Conservation (phyloP, 345 rosid species). For the Populus simonii region DNA sequence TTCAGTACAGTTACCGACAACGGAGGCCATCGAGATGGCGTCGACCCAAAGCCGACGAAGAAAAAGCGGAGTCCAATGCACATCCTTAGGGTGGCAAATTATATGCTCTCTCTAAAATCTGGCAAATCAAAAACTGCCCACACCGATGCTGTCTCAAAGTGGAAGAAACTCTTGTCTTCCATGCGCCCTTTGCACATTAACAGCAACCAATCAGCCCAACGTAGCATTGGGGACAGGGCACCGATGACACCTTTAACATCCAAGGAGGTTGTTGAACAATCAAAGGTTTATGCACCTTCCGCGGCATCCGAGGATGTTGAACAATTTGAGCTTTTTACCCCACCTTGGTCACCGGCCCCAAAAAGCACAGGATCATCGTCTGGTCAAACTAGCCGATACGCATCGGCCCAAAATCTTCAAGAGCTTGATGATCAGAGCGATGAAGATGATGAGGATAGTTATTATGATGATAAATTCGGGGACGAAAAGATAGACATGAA, state of each 20-base stretch:
- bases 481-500: conserved; percentile 25
- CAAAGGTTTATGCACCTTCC: no score
- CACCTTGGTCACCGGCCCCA: conserved; percentile 14
- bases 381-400: conserved; percentile 13
- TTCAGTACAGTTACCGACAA: conserved; percentile 8
- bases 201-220: background rate
- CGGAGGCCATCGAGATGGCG: background rate
- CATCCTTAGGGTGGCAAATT: conserved; percentile 44
- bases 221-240: background rate
- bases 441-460: conserved; percentile 11
- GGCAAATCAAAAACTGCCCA: conserved; percentile 32
- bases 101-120: conserved; percentile 37
- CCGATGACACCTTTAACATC: background rate
- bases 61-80: conserved; percentile 39
- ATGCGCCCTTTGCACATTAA: conserved; percentile 26
- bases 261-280: no score
- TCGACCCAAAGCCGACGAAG: conserved; percentile 17
- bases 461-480: conserved; percentile 1
- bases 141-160: conserved; percentile 14
- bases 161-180: conserved; percentile 15
- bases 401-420: conserved; percentile 23
- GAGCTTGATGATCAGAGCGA: conserved; percentile 15
- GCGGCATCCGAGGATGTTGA: background rate
- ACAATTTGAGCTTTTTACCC: background rate
- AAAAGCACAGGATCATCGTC: conserved; percentile 11